Conservation (phyloP, 192 early-diverging fungal species). For the Podila minutissima region DNA sequence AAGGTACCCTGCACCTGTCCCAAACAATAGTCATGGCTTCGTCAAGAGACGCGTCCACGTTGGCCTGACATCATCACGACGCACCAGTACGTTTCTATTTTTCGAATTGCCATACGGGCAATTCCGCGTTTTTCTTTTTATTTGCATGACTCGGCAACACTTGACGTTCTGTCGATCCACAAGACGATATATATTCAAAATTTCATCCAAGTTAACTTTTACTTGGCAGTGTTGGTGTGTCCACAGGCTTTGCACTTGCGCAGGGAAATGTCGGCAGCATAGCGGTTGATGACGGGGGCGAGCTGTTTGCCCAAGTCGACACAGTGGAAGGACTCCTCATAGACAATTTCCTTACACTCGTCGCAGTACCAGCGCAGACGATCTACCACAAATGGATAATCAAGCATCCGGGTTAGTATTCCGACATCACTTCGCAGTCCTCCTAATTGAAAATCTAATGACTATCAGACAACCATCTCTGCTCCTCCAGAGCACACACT, state of each 20-base stretch:
- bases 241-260: constrained; percentile 85
- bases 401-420: neutral
- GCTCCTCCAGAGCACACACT: neutral
- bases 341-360: constrained; percentile 81
- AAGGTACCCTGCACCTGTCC: too few species aligned
- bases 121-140: too few species aligned
- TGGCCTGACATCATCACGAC: too few species aligned
- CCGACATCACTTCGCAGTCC: too few species aligned
- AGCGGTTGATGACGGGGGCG: constrained; percentile 92
- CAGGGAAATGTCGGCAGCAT: constrained; percentile 67
- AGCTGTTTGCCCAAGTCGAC: constrained; percentile 89
- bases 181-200: neutral
- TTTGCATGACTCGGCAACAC: too few species aligned
- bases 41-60: too few species aligned
- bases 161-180: too few species aligned
- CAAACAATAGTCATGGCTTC: too few species aligned
- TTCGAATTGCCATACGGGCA: too few species aligned
- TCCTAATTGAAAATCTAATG: too few species aligned
- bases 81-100: too few species aligned
- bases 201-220: neutral
- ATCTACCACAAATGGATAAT: constrained; percentile 62
- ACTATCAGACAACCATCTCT: too few species aligned
- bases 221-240: constrained; percentile 66
- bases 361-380: constrained; percentile 96
- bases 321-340: constrained; percentile 93